Percentiles rank a stretch among this genome's conserved stretches.
phyloP scores from a whole-genome alignment of 1,139 yeast species.

The Arxiozyma slooffiae region DNA sequence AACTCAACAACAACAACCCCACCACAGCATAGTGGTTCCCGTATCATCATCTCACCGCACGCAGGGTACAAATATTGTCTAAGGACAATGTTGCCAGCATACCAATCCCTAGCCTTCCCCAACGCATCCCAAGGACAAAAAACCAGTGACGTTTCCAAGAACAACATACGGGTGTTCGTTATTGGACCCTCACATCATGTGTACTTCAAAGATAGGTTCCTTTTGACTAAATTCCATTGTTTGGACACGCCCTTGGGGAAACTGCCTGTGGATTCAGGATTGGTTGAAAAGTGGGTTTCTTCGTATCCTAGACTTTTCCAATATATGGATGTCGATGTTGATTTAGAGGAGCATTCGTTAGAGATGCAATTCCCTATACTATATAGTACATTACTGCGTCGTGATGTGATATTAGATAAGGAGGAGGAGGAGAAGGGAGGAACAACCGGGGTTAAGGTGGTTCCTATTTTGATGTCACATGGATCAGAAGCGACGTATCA shows the following conservation, averaged over 20 bases:
- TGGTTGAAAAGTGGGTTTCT: slow-evolving; percentile 1
- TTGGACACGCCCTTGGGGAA: slow-evolving; percentile 81
- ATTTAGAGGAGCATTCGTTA: slow-evolving; percentile 82
- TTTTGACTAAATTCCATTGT: slow-evolving; percentile 42
- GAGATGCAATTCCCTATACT: slow-evolving; percentile 82
- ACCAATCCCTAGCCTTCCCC: slow-evolving; percentile 55
- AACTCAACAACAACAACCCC: slow-evolving; percentile 32
- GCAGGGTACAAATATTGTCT: slow-evolving; percentile 92
- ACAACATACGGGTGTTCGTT: slow-evolving; percentile 47
- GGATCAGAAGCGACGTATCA: slow-evolving; percentile 32
- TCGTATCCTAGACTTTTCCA: slow-evolving; percentile 35
- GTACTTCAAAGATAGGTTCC: slow-evolving; percentile 56
- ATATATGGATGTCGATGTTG: slow-evolving; percentile 50
- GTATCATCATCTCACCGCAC: slow-evolving; percentile 59
- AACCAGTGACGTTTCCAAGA: background rate
- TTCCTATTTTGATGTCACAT: slow-evolving; percentile 77
- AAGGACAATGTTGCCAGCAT: slow-evolving; percentile 64
- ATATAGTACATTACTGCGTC: slow-evolving; percentile 42
- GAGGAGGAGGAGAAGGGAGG: slow-evolving; percentile 22
- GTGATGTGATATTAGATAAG: slow-evolving; percentile 27
- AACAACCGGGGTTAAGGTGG: slow-evolving; percentile 38
- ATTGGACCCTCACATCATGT: slow-evolving; percentile 93
- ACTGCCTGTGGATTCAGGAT: slow-evolving; percentile 51
- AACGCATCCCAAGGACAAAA: slow-evolving; percentile 29
- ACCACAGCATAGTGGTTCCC: slow-evolving; percentile 39